Evolutionary conservation across 768 basidiomycete species (phyloP).

Genomic region (Trametes coccinea): DNA sequence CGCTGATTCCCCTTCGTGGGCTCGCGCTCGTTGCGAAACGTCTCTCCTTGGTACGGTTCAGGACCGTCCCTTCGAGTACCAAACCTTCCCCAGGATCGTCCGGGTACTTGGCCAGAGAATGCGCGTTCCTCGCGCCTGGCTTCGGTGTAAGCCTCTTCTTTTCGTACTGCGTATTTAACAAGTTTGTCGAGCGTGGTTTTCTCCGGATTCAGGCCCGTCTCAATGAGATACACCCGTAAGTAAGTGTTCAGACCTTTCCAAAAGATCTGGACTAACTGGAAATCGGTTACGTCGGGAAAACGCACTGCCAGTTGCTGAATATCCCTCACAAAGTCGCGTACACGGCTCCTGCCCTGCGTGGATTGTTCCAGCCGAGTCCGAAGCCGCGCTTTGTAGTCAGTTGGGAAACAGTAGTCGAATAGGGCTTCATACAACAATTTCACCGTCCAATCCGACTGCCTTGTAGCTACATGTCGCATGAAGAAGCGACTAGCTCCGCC

Average conservation of each 20-base stretch:
- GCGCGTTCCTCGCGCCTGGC: neutral
- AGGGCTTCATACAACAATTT: conserved; percentile 11
- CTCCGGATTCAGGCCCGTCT: neutral
- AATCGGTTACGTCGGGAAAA: conserved; percentile 19
- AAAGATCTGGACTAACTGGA: conserved; percentile 16
- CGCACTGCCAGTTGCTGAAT: conserved; percentile 25
- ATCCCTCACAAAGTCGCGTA: conserved; percentile 24
- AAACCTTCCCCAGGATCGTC: conserved; percentile 2
- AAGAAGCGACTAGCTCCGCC: conserved; percentile 23
- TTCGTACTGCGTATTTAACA: neutral
- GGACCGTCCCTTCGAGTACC: neutral
- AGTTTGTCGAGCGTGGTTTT: neutral
- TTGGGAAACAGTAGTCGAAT: conserved; percentile 22
- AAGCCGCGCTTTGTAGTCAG: conserved; percentile 14
- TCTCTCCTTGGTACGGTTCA: neutral
- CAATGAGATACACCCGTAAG: neutral
- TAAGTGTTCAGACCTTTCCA: conserved; percentile 18
- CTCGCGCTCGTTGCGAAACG: too few species aligned
- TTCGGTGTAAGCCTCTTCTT: neutral
- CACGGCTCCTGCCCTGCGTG: conserved; percentile 3
- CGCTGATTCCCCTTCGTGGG: too few species aligned
- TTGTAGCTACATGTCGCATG: conserved; percentile 25
- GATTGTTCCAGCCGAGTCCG: neutral
- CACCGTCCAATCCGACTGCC: conserved; percentile 19
- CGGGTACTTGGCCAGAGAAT: neutral